Base-by-base conservation (phyloP, 2,329 filamentous ascomycete genomes). In the Dactylellina cionopaga region DNA sequence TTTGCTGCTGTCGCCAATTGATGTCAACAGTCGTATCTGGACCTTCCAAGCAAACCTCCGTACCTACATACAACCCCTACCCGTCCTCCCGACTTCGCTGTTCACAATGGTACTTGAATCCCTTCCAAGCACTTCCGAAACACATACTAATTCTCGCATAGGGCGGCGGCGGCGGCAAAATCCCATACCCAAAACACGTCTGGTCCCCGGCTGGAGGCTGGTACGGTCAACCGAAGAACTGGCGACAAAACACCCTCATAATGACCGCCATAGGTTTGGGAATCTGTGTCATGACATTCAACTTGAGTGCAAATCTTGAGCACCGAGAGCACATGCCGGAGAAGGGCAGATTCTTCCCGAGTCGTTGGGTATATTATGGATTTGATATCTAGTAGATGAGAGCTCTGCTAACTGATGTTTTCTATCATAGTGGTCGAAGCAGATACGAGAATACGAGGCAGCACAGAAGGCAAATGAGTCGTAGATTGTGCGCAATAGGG, bases 161-260 rank as follows among this genome's bases (percentile, higher is more conserved):
- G 22, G 76, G 77, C 74, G 90, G 90, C 84, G 91, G 91, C 83
- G 92, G 92, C 84, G 89, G 87, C 82, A 90, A 90, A 83, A 86
- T 91, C 77, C 86, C 87, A 80, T 96, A 96, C 83, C 93, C 92
- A 81, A 97, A 96, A 86, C 94, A 99, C 86, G 92, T 99, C 86
- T 99, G 95, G 95, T 98, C 95, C 79, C 95, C 95, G 74, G 86
- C 94, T 76, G 95, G 95, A 86, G 95, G 95, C 83, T 99, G 95
- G 95, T 99, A 99, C 83, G 84, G 90, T 60, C 94, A 96, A 81
- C 95, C 95, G 59, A 85, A 87, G 77, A 99, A 99, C 86, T 99
- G 95, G 95, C 95, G 90, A 81, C 83, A 84, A 78, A 99, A 99
- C 85, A 99, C 95, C 3, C 85, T 89, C 62, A 84, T 95, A 76